Base-by-base conservation (phyloP, 2,329 filamentous ascomycete genomes). In the Monilinia vaccinii-corymbosi region DNA sequence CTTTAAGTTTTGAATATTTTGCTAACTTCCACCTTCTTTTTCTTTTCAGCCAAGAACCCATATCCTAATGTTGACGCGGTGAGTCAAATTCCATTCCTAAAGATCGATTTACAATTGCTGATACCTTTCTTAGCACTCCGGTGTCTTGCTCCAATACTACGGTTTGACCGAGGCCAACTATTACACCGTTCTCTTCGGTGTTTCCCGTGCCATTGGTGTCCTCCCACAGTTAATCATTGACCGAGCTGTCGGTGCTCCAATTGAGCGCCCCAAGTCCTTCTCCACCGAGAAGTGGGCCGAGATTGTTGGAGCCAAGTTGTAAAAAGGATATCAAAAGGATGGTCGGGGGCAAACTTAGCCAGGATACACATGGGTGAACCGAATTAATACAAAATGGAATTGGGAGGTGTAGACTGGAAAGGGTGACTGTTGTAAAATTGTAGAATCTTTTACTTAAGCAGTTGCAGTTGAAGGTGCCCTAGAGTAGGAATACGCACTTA, bases 141-240 rank as follows among this genome's bases (percentile, higher is more conserved):
- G 94, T 83, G 94, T 99, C 69, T 90, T 99, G 68, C 90, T 99
- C 71, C 94, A 99, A 83, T 94, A 99, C 88, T 99, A 99, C 81
- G 94, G 94, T 73, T 83, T 99, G 76, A 97, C 89, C 66, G 93
- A 99, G 84, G 89, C 94, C 78, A 97, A 87, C 88, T 99, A 95
- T 88, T 99, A 99, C 89, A 99, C 94, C 65, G 94, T 99, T 65
- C 89, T 99, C 74, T 99, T 99, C 78, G 94, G 94, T 85, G 94
- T 99, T 48, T 96, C 92, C 70, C 90, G 94, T 75, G 94, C 94
- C 70, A 90, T 99, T 72, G 94, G 94, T 86, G 94, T 99, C 69
- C 88, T 99, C 73, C 94, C 94, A 72, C 94, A 99, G 85, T 85
- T 99, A 76, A 99, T 99, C 84, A 97, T 99, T 74, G 94, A 99